Base-by-base conservation (phyloP, 2,329 filamentous ascomycete genomes). In the Corynespora cassiicola region DNA sequence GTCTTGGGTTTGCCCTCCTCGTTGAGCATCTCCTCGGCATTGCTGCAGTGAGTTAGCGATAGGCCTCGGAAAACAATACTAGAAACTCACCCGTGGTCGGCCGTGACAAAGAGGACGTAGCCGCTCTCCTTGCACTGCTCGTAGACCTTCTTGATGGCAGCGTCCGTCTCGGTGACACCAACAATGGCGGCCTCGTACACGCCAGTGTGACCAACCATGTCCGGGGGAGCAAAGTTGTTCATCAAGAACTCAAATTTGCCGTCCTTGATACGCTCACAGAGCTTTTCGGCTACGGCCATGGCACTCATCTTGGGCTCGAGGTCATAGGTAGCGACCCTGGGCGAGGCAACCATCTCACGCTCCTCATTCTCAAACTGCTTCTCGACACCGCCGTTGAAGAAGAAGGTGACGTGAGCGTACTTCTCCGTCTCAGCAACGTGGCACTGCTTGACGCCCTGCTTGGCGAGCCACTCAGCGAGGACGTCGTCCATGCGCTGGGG, bases 221-320 rank as follows among this genome's bases (percentile, higher is more conserved):
- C 94, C 12, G 94, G 94, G 26, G 94, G 94, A 26, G 94, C 94
- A 73, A 99, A 97, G 84, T 99, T 99, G 85, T 97, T 96, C 94
- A 99, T 99, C 71, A 99, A 79, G 66, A 99, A 97, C 65, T 94
- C 90, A 74, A 91, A 96, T 66, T 88, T 84, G 64, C 86, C 83
- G 71, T 95, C 89, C 17, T 72, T 81, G 53, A 99, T 86, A 42
- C 91, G 85, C 79, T 96, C 94, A 70, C 77, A 82, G 43, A 96
- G 87, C 76, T 95, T 92, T 63, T 95, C 81, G 32, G 89, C 94
- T 10, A 99, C 94, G 28, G 80, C 87, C 56, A 86, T 88, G 54
- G 91, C 92, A 62, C 89, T 95, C 94, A 99, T 99, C 74, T 92
- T 89, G 29, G 94, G 94, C 30, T 95, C 86, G 59, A 88, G 79